These are phyloP conservation scores for Vitis riparia DNA, from an alignment of 164 flowering plant species.

Conservation along the genomic window DNA sequence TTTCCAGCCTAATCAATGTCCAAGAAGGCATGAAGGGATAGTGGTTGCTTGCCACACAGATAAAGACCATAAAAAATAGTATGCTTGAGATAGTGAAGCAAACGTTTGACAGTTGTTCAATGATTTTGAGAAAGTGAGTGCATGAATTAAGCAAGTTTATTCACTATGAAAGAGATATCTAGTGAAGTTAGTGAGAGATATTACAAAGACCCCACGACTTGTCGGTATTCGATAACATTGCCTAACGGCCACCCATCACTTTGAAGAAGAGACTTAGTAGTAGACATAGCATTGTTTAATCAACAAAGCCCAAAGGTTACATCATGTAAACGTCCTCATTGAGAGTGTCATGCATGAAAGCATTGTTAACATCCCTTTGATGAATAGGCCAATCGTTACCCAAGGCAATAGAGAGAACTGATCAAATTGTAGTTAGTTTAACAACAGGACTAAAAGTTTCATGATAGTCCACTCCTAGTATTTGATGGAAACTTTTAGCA, in stretches of 20 bases:
- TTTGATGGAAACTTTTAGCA: too few relatives aligned
- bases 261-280: neutral
- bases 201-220: neutral
- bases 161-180: neutral
- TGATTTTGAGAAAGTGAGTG: neutral
- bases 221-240: neutral
- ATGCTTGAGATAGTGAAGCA: neutral
- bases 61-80: neutral
- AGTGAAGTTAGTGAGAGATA: neutral
- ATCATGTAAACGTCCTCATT: conserved; percentile 4
- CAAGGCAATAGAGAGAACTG: too few relatives aligned
- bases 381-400: neutral
- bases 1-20: too few relatives aligned
- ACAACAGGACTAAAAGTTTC: too few relatives aligned
- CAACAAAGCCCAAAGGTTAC: conserved; percentile 2
- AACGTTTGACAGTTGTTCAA: neutral
- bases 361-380: conserved; percentile 9
- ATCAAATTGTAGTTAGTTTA: too few relatives aligned
- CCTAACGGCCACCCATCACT: neutral
- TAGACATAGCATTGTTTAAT: neutral
- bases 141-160: conserved; percentile 4
- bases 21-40: too few relatives aligned
- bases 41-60: too few relatives aligned
- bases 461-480: too few relatives aligned
- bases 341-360: conserved; percentile 3